Base-by-base conservation (phyloP, 2,329 filamentous ascomycete genomes). In the Colletotrichum sp. region DNA sequence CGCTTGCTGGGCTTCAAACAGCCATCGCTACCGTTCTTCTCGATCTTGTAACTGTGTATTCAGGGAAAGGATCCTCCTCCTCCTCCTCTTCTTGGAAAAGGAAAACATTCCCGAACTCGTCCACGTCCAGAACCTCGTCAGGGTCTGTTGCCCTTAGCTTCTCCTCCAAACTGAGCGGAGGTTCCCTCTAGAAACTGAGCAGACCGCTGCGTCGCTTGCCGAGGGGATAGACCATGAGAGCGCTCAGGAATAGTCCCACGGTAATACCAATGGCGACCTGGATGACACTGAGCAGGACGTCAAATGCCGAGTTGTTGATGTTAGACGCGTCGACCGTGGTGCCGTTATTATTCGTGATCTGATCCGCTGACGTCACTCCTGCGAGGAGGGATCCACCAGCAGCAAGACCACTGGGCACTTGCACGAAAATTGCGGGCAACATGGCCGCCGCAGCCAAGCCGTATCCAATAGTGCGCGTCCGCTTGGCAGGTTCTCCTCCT, bases 401-500 rank as follows among this genome's bases (percentile, higher is more conserved):
- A 5, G 91, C 91, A n/a, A 93, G 84, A 32, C 91, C 90, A 24
- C 89, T 91, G 0, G 91, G 91, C 30, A 93, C 91, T 77, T 92
- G 91, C 3, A 93, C 90, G 77, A 97, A 97, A 77, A 98, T 97
- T 7, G 94, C 96, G 0, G 96, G 96, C 12, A 98, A 86, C 88
- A 98, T 95, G 2, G 94, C 94, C 0, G 95, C 95, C 0, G 95
- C 95, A 0, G 96, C 96, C 4, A 98, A 90, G 2, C 94, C 94
- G 82, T 96, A 95, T 15, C 93, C 92, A 8, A 92, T 85, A 8
- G 87, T 84, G 8, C 88, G 83, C 81, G 61, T 66, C 77, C 77
- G 68, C 79, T 78, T 36, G 71, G 76, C 26, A 70, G 76, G 52
- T 73, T 67, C 77, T 78, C 78, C 21, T 79, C 75, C 55, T 79